Evolutionary conservation across 108 stramenopile genomes (phyloP), one percentile per base, ranked within the genome.

Genomic region (Cyclostephanos invisitatus): DNA sequence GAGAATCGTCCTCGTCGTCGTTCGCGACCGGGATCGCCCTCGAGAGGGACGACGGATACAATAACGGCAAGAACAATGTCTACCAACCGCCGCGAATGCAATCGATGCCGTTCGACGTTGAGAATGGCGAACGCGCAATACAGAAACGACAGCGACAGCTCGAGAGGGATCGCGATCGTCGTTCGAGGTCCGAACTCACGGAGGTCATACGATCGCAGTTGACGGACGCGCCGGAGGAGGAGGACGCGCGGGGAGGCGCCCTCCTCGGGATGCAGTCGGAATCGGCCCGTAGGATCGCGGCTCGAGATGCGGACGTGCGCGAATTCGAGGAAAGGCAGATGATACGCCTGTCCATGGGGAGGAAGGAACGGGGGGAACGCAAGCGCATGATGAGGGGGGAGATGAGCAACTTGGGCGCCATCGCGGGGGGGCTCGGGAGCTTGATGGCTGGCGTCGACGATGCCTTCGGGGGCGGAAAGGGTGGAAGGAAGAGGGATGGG

Each of bases 201-300:
- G 87, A 88, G 54, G 86, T 91, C 0, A 72, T 95, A 2, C 84
- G 86, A 27, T 73, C 82, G 9, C 81, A 89, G 65, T 90, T 83
- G 73, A 89, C 87, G 7, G 91, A 92, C 67, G 86, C 85, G 36
- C 94, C 91, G 5, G 94, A 95, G 69, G 89, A 89, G 63, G 91
- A 95, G 66, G 94, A 95, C 74, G 77, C 86, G n/a, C 86, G 85
- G 51, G 94, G 94, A 21, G 94, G 91, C 12, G 82, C 88, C 38
- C 55, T 81, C 59, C 80, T 87, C 11, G 91, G 91, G 14, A 83
- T 85, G 64, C 89, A 91, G 56, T 73, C 83, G 15, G 84, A 87
- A 63, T 81, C 82, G n/a, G 82, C 93, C 2, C 78, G 84, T 24
- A 68, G 84, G 10, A 59, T 91, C 47, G 87, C 87, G 15, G 80